phyloP scores from a whole-genome alignment of 306 rosid genomes.

The Parietaria judaica region DNA sequence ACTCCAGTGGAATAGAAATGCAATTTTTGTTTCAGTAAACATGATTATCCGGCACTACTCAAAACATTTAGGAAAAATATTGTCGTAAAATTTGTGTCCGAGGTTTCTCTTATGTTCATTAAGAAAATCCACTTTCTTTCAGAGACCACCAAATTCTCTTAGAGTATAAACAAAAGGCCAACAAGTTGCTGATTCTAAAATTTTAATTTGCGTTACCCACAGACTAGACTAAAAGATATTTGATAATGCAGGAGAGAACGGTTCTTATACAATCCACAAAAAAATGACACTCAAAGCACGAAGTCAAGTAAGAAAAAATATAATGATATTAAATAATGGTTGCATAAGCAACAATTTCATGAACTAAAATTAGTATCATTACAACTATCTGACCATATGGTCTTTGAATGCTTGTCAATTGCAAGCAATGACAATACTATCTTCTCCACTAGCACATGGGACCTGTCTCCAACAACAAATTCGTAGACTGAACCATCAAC shows the following conservation, averaged over 20 bases:
- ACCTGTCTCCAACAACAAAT: constrained; percentile 31
- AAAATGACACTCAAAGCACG: no score
- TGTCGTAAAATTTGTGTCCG: neutral
- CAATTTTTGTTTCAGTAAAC: neutral
- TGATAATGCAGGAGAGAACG: no score
- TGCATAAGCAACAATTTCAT: neutral
- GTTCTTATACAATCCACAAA: no score
- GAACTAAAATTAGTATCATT: constrained; percentile 2
- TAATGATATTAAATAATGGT: neutral
- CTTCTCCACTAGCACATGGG: constrained; percentile 20
- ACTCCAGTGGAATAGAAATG: neutral
- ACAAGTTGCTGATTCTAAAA: no score
- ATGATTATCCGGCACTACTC: neutral
- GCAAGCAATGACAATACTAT: constrained; percentile 16
- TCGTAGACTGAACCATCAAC: constrained; percentile 29
- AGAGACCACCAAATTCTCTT: no score
- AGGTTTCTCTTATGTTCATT: no score
- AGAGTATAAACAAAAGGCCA: no score
- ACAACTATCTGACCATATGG: constrained; percentile 11
- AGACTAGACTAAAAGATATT: no score
- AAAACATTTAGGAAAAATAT: neutral
- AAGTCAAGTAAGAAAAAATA: neutral
- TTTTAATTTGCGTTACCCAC: no score
- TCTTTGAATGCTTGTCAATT: constrained; percentile 30
- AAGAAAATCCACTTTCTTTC: no score